These are phyloP conservation scores for Sporodiniella umbellata DNA, from an alignment of 371 early-diverging fungal species.

Conservation along the genomic window DNA sequence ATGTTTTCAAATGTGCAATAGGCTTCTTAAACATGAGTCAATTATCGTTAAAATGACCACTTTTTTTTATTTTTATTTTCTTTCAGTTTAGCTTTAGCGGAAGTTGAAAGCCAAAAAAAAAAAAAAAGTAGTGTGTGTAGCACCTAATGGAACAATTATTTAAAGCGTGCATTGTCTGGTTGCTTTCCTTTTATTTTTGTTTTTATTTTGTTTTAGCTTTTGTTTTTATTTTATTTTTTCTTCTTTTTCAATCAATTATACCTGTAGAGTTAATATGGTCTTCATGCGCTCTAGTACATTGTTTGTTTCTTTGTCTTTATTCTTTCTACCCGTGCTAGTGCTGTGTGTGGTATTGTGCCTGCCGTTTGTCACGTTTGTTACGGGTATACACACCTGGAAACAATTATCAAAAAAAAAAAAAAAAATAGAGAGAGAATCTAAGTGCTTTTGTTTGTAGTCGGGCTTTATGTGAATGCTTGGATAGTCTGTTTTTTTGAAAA, in stretches of 20 bases:
- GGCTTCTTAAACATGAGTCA: constrained; percentile 61
- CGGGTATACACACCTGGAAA: no score
- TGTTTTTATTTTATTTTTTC: background rate
- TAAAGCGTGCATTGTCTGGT: background rate
- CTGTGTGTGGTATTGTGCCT: constrained; percentile 29
- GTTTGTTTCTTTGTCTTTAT: constrained; percentile 40
- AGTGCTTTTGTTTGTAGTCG: constrained; percentile 20
- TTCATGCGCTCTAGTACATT: constrained; percentile 26
- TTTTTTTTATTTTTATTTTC: background rate
- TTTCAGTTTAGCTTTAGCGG: background rate
- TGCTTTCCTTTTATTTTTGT: background rate
- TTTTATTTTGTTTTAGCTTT: background rate
- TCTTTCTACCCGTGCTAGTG: constrained; percentile 36
- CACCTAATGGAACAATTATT: no score
- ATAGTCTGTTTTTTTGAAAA: constrained; percentile 36
- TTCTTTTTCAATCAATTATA: background rate
- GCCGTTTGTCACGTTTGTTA: constrained; percentile 21
- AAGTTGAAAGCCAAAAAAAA: background rate
- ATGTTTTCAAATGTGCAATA: constrained; percentile 50
- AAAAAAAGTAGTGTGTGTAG: no score
- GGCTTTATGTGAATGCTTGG: constrained; percentile 54
- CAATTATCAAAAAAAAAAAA: background rate
- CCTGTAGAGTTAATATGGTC: constrained; percentile 6
- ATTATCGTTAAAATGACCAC: background rate
- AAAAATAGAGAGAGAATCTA: background rate